Base-by-base conservation (phyloP, 345 rosid species). In the Firmiana major region DNA sequence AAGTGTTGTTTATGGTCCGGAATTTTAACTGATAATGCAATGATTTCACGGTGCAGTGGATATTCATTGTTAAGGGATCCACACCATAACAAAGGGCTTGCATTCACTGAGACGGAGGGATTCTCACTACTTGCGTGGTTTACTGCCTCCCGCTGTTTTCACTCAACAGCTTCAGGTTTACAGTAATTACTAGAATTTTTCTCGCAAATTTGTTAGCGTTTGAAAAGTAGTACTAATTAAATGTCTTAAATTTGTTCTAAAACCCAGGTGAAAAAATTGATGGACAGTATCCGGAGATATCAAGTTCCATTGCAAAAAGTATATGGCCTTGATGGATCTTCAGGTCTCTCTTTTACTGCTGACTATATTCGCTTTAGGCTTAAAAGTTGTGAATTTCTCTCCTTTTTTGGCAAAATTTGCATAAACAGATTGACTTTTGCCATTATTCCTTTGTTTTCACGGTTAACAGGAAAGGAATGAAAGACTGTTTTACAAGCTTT, bases 261-360 rank as follows among this genome's bases (percentile, higher is more conserved):
- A 22, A 58, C 11, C 71, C 76, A 94, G 98, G 98, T 86, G 85
- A 94, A 89, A 85, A 89, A 81, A 70, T 62, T 91, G 87, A 89
- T 94, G 90, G 81, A 85, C 71, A 91, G 57, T 76, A 82, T 94
- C 70, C 82, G 97, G 51, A 81, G 87, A 48, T 94, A 91, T 82
- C 84, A 92, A 67, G 73, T 88, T 75, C 97, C 98, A 0, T 75
- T 94, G 81, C 97, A 92, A 76, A 76, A 91, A 92, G 76, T 94
- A 94, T 75, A 83, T 87, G 92, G 90, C 97, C 77, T 45, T 94
- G 90, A 91, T 91, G 90, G 98, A 94, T 63, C 97, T 94, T 54
- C 92, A 92, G 94, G 97, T 91, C 59, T 38, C 66, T 4, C 4
- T 59, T 28, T 0, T 31, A 43, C 15, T 43, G 0, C 8, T 19